Evolutionary conservation across 1,139 yeast species (phyloP), one percentile per base, ranked within the genome.

Genomic region (Diutina mesorugosa): DNA sequence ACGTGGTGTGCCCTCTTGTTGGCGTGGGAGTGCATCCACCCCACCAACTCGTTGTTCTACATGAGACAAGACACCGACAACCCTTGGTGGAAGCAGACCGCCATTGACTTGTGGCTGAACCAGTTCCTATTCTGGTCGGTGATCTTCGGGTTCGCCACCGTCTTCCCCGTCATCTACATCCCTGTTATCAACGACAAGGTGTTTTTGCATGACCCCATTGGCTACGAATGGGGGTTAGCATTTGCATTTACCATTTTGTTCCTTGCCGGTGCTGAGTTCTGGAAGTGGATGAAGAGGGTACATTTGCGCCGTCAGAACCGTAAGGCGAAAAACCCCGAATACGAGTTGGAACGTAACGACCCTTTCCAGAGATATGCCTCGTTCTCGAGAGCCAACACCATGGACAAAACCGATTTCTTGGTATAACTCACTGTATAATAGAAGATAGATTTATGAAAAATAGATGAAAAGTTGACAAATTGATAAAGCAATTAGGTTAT

Each of bases 1-100:
- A 90, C 97, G 0, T 90, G 97, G 96, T 82, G 95, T 72, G 87
- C 95, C 4, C 78, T 90, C 60, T 70, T 90, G 35, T 74, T 89
- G 58, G 96, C 96, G 1, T 90, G 96, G 96, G 96, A 90, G 70
- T 90, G 91, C 65, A 78, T 89, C 59, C 95, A 89, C 67, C 76
- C 86, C 69, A 74, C 84, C 59, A 77, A 85, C 62, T 88, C 96
- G 0, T 75, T 90, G 61, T 88, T 90, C 69, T 72, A 76, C 56
- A 85, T 87, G 90, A 79, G 85, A 61, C 89, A 87, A 50, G 89
- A 83, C 52, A 72, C 85, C 6, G 83, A 79, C 56, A 74, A 77
- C 45, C 80, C 85, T 21, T 80, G 80, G 73, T 82, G 81, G 62
- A 84, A 80, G 66, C 77, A 73, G 61, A 68, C 74, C 41, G 79